phyloP scores from a whole-genome alignment of 2,329 filamentous ascomycete genomes.

The Coniochaeta ligniaria region DNA sequence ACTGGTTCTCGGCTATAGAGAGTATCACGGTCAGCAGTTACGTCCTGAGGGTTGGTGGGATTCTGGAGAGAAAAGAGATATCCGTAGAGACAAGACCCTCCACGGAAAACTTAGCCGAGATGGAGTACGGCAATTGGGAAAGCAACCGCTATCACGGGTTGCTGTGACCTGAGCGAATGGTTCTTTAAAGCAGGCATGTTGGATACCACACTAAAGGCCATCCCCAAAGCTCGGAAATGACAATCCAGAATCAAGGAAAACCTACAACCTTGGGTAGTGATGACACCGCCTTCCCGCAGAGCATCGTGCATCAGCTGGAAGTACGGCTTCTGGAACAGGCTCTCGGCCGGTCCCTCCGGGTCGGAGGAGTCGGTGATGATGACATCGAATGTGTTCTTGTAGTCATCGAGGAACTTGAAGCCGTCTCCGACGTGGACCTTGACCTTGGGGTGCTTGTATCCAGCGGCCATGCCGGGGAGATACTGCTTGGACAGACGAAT shows the following conservation, averaged over 20 bases:
- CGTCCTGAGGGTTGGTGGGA: background rate
- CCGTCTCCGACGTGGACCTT: constrained; percentile 92
- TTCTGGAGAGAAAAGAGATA: constrained; percentile 2
- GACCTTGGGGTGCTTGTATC: constrained; percentile 90
- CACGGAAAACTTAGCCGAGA: constrained; percentile 5
- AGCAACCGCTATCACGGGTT: background rate
- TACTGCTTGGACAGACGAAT: constrained; percentile 98
- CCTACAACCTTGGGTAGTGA: constrained; percentile 99
- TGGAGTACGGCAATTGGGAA: background rate
- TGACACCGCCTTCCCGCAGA: constrained; percentile 90
- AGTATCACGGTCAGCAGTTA: constrained; percentile 9
- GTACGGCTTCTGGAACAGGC: constrained; percentile 97
- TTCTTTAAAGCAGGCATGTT: constrained; percentile 21
- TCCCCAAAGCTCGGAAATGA: constrained; percentile 13
- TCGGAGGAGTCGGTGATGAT: constrained; percentile 99
- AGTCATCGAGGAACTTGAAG: constrained; percentile 96
- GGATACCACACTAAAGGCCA: constrained; percentile 18
- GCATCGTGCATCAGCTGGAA: constrained; percentile 89
- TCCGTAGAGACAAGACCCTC: constrained; percentile 1
- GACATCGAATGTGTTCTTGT: constrained; percentile 96
- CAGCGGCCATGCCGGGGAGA: constrained; percentile 87
- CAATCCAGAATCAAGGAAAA: constrained; percentile 55
- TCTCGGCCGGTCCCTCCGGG: constrained; percentile 93
- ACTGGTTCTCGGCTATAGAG: constrained; percentile 87
- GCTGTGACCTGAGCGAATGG: background rate